A percentile compares a stretch with the other conserved stretches of the same genome.
phyloP scores from a whole-genome alignment of 2,329 filamentous ascomycete genomes.

The Hypoxylon sp. region DNA sequence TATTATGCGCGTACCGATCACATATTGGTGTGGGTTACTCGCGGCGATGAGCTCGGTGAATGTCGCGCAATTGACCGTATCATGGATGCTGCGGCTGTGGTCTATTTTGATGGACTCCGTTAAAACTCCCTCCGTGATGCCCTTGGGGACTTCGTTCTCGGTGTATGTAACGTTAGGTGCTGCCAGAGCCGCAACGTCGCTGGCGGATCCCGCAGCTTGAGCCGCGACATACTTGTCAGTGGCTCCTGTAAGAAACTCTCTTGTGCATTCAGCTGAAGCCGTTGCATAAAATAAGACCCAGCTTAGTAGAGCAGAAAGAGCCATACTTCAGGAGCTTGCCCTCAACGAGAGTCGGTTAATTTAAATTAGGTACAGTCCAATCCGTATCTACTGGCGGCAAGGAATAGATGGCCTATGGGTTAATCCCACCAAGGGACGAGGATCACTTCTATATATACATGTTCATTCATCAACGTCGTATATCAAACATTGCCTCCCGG shows the following conservation, averaged over 20 bases:
- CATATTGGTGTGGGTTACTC: slow-evolving; percentile 54
- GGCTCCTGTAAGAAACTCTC: slow-evolving; percentile 45
- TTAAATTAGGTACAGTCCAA: neutral
- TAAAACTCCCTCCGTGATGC: slow-evolving; percentile 49
- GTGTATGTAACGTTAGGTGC: slow-evolving; percentile 49
- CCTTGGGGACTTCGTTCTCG: slow-evolving; percentile 53
- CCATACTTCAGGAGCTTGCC: slow-evolving; percentile 17
- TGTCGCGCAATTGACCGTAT: slow-evolving; percentile 56
- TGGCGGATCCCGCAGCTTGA: slow-evolving; percentile 45
- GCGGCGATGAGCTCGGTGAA: slow-evolving; percentile 60
- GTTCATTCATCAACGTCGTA: neutral
- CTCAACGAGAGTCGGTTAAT: neutral
- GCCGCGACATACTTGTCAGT: slow-evolving; percentile 49
- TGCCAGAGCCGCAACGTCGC: slow-evolving; percentile 35
- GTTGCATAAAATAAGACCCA: slow-evolving; percentile 33
- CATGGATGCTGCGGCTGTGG: slow-evolving; percentile 54
- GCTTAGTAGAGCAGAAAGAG: slow-evolving; percentile 11
- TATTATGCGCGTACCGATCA: slow-evolving; percentile 54
- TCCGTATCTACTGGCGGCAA: neutral
- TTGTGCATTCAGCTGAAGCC: slow-evolving; percentile 39
- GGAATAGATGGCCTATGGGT: neutral
- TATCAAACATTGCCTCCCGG: neutral
- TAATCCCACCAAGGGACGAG: neutral
- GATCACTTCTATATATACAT: slow-evolving; percentile 17
- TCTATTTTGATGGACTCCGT: slow-evolving; percentile 53